These are phyloP conservation scores for Amylostereum chailletii DNA, from an alignment of 1,284 basidiomycete genomes.

Conservation along the genomic window DNA sequence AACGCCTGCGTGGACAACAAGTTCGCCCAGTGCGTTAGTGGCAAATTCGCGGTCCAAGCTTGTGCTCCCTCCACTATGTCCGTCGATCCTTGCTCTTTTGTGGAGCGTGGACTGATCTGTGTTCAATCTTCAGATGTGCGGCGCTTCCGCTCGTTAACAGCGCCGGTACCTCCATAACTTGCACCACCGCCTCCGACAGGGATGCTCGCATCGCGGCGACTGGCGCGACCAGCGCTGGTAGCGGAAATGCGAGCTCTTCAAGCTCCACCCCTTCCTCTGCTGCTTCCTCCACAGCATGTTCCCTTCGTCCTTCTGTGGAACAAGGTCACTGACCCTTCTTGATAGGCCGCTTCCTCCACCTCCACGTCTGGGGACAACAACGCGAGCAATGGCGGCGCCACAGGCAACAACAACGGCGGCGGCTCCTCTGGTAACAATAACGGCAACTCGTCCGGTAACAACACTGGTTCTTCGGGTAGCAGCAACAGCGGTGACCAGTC, in stretches of 20 bases:
- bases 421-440: neutral
- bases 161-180: constrained; percentile 36
- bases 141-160: constrained; percentile 41
- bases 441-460: neutral
- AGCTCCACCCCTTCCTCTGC: constrained; percentile 5
- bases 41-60: constrained; percentile 33
- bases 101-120: neutral
- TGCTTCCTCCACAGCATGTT: neutral
- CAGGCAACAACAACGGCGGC: neutral
- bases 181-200: constrained; percentile 33
- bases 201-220: constrained; percentile 32
- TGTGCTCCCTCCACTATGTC: constrained; percentile 36
- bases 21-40: constrained; percentile 43
- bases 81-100: constrained; percentile 13
- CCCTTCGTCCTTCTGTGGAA: too few species aligned
- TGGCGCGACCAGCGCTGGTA: constrained; percentile 19
- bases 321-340: neutral
- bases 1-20: constrained; percentile 35
- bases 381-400: neutral
- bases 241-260: constrained; percentile 1
- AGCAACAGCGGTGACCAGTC: constrained; percentile 6
- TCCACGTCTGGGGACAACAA: neutral
- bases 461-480: neutral
- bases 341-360: constrained; percentile 8
- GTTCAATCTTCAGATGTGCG: constrained; percentile 36